phyloP scores from a whole-genome alignment of 2,329 filamentous ascomycete species.

The Talaromyces sp. region DNA sequence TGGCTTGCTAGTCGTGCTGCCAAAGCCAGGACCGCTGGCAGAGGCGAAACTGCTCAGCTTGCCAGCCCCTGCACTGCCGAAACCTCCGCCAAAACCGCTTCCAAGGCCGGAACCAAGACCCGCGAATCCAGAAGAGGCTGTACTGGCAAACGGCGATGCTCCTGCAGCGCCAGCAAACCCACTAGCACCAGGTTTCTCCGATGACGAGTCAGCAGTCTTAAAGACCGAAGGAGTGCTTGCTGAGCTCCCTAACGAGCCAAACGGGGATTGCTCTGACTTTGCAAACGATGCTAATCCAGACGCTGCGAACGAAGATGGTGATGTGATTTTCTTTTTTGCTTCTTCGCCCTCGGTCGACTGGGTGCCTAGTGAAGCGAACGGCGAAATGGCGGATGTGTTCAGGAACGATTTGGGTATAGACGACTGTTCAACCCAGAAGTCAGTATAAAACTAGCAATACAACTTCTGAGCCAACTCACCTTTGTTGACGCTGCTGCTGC shows the following conservation, averaged over 20 bases:
- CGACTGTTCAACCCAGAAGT: conserved; percentile 8
- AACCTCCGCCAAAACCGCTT: conserved; percentile 38
- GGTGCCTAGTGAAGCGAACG: conserved; percentile 32
- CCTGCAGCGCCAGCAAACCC: conserved; percentile 26
- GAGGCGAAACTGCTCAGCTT: conserved; percentile 65
- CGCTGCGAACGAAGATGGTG: conserved; percentile 58
- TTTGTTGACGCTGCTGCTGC: conserved; percentile 14
- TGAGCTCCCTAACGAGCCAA: conserved; percentile 50
- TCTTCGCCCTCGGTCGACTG: conserved; percentile 13
- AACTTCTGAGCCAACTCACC: conserved; percentile 12
- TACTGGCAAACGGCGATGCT: conserved; percentile 24
- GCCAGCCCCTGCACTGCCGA: conserved; percentile 43
- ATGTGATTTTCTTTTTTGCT: conserved; percentile 24
- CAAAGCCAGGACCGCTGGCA: conserved; percentile 44
- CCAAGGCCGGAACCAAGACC: conserved; percentile 29
- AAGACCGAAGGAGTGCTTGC: conserved; percentile 36
- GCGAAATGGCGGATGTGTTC: conserved; percentile 38
- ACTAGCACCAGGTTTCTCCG: conserved; percentile 16
- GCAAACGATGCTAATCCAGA: conserved; percentile 65
- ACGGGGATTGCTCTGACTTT: conserved; percentile 56
- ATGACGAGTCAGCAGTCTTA: conserved; percentile 15
- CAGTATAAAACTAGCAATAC: conserved; percentile 14
- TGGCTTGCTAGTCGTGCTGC: conserved; percentile 46
- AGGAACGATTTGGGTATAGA: conserved; percentile 35
- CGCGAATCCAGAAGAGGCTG: conserved; percentile 32